Conservation (phyloP, 1,284 basidiomycete species). For the Neonothopanus nambi region DNA sequence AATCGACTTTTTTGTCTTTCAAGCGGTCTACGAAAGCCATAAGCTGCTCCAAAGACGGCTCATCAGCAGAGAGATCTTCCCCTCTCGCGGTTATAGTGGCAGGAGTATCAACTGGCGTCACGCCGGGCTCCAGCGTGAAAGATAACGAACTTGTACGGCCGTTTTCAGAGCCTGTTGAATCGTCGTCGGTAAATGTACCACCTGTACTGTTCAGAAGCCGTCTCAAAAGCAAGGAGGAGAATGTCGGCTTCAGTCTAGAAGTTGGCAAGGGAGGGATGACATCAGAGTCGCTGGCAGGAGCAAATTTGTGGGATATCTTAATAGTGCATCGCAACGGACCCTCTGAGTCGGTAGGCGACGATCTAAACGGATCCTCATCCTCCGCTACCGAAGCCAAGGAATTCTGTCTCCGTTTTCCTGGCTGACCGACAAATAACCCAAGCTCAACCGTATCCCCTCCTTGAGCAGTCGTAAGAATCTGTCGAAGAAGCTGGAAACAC, state of each 20-base stretch:
- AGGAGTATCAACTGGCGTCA: conserved; percentile 36
- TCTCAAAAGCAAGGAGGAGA: conserved; percentile 64
- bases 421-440: conserved; percentile 68
- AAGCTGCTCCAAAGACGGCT: conserved; percentile 79
- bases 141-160: conserved; percentile 58
- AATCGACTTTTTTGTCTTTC: conserved; percentile 75
- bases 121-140: conserved; percentile 57
- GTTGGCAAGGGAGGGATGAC: conserved; percentile 23
- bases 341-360: conserved; percentile 16
- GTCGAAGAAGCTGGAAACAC: conserved; percentile 73
- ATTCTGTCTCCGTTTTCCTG: conserved; percentile 19
- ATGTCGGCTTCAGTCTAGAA: conserved; percentile 49
- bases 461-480: conserved; percentile 70
- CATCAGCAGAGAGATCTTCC: conserved; percentile 45
- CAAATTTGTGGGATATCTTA: conserved; percentile 39
- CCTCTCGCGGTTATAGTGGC: conserved; percentile 38
- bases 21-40: conserved; percentile 77
- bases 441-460: conserved; percentile 86
- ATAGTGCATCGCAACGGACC: conserved; percentile 35
- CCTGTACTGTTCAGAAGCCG: conserved; percentile 68
- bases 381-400: conserved; percentile 19
- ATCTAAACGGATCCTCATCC: conserved; percentile 16
- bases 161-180: conserved; percentile 36
- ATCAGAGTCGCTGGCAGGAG: conserved; percentile 12
- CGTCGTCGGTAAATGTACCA: conserved; percentile 58